Evolutionary conservation across 192 early-diverging fungal species (phyloP).

Genomic region (Neocallimastix lanati): DNA sequence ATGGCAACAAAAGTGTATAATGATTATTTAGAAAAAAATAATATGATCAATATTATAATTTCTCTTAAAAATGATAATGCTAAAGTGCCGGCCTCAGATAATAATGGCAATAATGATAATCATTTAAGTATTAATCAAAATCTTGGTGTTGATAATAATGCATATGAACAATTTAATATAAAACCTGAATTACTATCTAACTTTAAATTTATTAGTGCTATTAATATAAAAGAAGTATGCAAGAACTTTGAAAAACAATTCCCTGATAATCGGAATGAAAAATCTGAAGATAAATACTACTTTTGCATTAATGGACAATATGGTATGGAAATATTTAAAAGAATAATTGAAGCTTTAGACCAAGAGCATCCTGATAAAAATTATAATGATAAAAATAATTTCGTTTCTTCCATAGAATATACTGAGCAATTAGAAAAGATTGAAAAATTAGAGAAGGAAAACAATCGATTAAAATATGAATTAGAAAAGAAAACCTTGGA

Average conservation of each 20-base stretch:
- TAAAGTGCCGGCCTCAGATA: no score
- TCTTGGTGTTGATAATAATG: no score
- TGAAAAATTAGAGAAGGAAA: neutral
- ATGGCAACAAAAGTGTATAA: neutral
- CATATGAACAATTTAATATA: neutral
- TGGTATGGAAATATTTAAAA: neutral
- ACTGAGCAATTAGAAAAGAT: neutral
- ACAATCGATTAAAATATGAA: neutral
- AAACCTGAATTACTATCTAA: neutral
- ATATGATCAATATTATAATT: neutral
- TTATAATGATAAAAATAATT: neutral
- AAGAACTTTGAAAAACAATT: neutral
- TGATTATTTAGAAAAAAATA: neutral
- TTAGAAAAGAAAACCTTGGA: neutral
- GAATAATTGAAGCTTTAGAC: neutral
- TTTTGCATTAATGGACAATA: neutral
- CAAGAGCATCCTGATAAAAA: neutral
- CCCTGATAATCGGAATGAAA: neutral
- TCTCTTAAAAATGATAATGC: no score
- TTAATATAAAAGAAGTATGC: neutral
- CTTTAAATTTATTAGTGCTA: neutral
- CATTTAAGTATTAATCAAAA: no score
- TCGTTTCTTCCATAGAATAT: neutral
- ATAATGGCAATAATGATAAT: no score
- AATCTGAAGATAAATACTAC: neutral